Evolutionary conservation across 2,329 filamentous ascomycete genomes (phyloP).

Genomic region (Diplodia seriata): DNA sequence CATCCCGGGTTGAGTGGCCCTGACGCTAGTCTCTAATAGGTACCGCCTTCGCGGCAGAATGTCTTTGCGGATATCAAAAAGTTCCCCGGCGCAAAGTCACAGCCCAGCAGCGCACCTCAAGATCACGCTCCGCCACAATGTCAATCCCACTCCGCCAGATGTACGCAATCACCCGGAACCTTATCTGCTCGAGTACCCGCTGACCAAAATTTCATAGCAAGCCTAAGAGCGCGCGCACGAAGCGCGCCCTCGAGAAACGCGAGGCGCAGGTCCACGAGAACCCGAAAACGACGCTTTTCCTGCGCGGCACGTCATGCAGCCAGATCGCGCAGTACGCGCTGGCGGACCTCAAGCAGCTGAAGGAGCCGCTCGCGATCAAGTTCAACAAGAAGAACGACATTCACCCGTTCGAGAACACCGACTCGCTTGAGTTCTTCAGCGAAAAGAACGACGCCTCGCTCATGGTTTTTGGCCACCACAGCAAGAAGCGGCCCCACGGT

Average conservation of each 20-base stretch:
- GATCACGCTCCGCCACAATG: conserved; percentile 22
- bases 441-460: conserved; percentile 94
- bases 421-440: conserved; percentile 91
- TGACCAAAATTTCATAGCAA: conserved; percentile 54
- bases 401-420: conserved; percentile 89
- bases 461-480: conserved; percentile 81
- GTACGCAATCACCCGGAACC: neutral
- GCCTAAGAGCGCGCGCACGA: conserved; percentile 84
- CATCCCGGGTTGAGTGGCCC: neutral
- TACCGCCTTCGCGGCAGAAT: conserved; percentile 25
- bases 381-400: conserved; percentile 98
- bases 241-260: conserved; percentile 91
- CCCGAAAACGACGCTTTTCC: conserved; percentile 86
- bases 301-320: conserved; percentile 85
- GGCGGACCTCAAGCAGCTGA: conserved; percentile 83
- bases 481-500: conserved; percentile 94
- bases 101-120: conserved; percentile 19
- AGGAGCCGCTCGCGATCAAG: conserved; percentile 82
- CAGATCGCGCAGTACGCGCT: conserved; percentile 83
- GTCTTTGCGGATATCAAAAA: conserved; percentile 30
- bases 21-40: neutral
- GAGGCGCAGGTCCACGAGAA: conserved; percentile 90
- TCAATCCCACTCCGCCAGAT: conserved; percentile 30
- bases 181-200: neutral
- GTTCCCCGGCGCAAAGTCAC: conserved; percentile 24